Evolutionary conservation across 352 stramenopile genomes (phyloP), one percentile per base, ranked within the genome.

Genomic region (Albugo candida): DNA sequence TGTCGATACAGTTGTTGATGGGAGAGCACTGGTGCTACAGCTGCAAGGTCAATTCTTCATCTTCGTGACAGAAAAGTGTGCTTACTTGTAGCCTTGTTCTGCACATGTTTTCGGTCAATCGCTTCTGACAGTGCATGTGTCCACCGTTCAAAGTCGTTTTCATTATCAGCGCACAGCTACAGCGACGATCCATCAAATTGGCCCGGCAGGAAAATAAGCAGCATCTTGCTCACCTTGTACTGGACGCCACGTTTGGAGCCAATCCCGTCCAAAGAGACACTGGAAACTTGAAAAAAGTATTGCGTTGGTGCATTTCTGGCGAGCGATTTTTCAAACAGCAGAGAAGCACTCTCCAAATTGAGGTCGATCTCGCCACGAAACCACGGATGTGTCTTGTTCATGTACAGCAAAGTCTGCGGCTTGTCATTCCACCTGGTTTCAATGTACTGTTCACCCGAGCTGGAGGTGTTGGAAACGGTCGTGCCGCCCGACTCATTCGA

Each of bases 201-300:
- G 16, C 14, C 36, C 14, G 16, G 16, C 14, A 41, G 16, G 36
- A 41, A 41, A 41, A 41, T 16, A 16, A 16, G 16, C 36, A 41
- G 16, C 36, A 41, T 14, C 36, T 16, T 41, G 36, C n/a, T n/a
- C 13, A 83, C 71, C 65, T 89, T 89, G 61, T 83, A 86, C 53
- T 89, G 71, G 2, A 83, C 58, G 0, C 77, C 74, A n/a, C 73
- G 70, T 41, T 86, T 86, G 8, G 71, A 83, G 20, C 86, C 77
- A 31, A 83, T 81, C 24, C 86, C 70, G 13, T 79, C 67, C 14
- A 89, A 54, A 13, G 68, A 70, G 0, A 85, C 51, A 18, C 70
- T 86, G 13, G 77, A 86, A 0, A 85, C 74, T 53, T 89, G 77
- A 41, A 89, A 89, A 45, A 86, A 86, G 49, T 70, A 86, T n/a